phyloP scores from a whole-genome alignment of 495 filamentous ascomycete species.

The Penicillium cosmopolitanum region DNA sequence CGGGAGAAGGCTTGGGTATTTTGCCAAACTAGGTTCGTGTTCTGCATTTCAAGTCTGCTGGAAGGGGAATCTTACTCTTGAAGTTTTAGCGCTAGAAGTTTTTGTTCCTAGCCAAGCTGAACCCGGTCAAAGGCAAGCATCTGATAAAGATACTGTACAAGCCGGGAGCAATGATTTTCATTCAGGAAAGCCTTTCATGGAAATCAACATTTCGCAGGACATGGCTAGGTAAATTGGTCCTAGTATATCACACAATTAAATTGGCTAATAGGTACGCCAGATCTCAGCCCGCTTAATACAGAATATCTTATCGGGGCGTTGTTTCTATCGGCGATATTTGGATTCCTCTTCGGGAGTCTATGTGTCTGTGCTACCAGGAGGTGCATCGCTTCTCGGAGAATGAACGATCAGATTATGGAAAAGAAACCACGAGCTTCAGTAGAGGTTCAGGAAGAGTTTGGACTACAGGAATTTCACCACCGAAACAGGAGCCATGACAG shows the following conservation, averaged over 20 bases:
- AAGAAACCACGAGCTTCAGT: not conserved
- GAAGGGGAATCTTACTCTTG: not conserved
- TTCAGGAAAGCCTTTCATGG: conserved; percentile 2
- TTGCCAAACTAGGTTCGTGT: conserved; percentile 1
- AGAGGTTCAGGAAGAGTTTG: conserved; percentile 2
- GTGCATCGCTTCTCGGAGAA: conserved; percentile 1
- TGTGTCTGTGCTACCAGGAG: not conserved
- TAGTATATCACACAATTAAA: conserved; percentile 2
- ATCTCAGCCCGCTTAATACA: not conserved
- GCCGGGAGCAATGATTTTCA: not conserved
- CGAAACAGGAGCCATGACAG: conserved; percentile 4
- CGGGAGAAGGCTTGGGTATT: not conserved
- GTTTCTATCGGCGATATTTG: conserved; percentile 3
- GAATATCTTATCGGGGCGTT: not conserved
- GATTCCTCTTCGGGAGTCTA: not conserved
- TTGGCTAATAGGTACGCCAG: not conserved
- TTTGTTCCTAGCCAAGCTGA: not conserved
- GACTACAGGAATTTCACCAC: not conserved
- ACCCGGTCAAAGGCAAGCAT: not conserved
- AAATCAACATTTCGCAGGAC: not conserved
- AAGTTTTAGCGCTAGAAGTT: too few relatives aligned
- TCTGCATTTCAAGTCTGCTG: conserved; percentile 3
- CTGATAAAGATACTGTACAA: not conserved
- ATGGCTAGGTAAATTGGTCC: conserved; percentile 1
- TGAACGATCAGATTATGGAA: not conserved